These are phyloP conservation scores for Jackrogersella multiformis DNA, from an alignment of 495 filamentous ascomycete genomes.

Conservation along the genomic window DNA sequence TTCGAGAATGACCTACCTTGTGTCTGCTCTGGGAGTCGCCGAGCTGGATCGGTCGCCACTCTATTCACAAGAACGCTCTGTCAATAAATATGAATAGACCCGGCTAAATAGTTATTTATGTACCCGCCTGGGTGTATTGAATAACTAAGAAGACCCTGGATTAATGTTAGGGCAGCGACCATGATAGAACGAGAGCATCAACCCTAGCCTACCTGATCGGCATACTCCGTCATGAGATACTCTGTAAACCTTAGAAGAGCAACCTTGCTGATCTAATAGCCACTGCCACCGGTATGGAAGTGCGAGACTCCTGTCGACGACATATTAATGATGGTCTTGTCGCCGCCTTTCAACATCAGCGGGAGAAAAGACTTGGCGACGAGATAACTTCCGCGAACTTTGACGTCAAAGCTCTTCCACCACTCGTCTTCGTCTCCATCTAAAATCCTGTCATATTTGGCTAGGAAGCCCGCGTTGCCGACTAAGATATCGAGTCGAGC, in stretches of 20 bases:
- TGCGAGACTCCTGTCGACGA: slow-evolving; percentile 52
- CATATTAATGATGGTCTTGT: slow-evolving; percentile 61
- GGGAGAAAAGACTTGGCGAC: slow-evolving; percentile 52
- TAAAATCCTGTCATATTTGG: slow-evolving; percentile 42
- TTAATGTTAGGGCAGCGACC: neutral
- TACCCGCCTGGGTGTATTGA: slow-evolving; percentile 60
- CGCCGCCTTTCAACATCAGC: slow-evolving; percentile 55
- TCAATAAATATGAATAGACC: neutral
- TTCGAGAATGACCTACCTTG: slow-evolving; percentile 13
- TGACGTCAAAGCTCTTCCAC: slow-evolving; percentile 57
- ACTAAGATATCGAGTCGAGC: slow-evolving; percentile 60
- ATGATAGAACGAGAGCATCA: neutral
- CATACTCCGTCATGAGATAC: slow-evolving; percentile 55
- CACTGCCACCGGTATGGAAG: slow-evolving; percentile 44
- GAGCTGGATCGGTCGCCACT: slow-evolving; percentile 28
- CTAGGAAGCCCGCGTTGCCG: slow-evolving; percentile 60
- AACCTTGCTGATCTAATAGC: slow-evolving; percentile 58
- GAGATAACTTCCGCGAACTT: slow-evolving; percentile 49
- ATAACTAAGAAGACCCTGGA: slow-evolving; percentile 55
- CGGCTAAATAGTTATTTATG: slow-evolving; percentile 24
- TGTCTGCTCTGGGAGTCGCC: slow-evolving; percentile 23
- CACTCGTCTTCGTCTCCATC: slow-evolving; percentile 56
- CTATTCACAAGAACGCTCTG: slow-evolving; percentile 8
- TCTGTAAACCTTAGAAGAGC: slow-evolving; percentile 59
- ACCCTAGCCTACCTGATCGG: slow-evolving; percentile 29